Base-by-base conservation (phyloP, 106 monocot genomes). In the Triglochin maritima region DNA sequence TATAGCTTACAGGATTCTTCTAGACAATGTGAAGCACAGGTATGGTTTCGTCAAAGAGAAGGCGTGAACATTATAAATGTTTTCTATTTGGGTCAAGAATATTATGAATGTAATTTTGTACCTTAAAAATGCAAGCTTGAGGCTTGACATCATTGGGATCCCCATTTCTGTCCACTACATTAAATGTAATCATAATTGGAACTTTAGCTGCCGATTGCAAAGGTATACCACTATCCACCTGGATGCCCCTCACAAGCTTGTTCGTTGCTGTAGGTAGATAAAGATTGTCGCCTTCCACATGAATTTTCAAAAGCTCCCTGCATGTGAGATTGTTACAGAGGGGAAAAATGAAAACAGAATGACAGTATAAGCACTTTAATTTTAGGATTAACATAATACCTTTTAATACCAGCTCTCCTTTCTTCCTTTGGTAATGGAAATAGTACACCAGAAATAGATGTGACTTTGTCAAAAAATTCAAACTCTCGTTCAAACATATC, bases 171-270 rank as follows among this genome's bases (percentile, higher is more conserved):
- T 98, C 96, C 44, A 81, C 79, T 8, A 98, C 96, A 79, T 88
- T 84, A 71, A 98, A 98, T 17, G 91, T 86, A 79, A 98, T 86
- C 96, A 98, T 91, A 66, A 98, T 98, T 51, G 96, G 96, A 75
- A 98, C 96, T 84, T 98, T 98, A 62, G 96, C 96, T 14, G 96
- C 96, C 47, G 96, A 98, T 64, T 98, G 96, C 46, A 98, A 84
- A 44, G 91, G 96, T 71, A 98, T 98, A 9, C 96, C 96, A 84
- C 96, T 98, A 53, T 92, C 96, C 80, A 92, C 47, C 63, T 82
- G 80, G 72, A 98, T 98, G 72, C 88, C 74, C 55, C 86, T 77
- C 65, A 98, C 96, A 71, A 98, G 78, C 76, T 88, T 98, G 67
- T 86, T 91, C 72, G 91, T 70, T 62, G 83, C 96, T 67, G 96